These are phyloP conservation scores for Eutrema heterophyllum DNA, from an alignment of 345 rosid genomes.

Conservation along the genomic window DNA sequence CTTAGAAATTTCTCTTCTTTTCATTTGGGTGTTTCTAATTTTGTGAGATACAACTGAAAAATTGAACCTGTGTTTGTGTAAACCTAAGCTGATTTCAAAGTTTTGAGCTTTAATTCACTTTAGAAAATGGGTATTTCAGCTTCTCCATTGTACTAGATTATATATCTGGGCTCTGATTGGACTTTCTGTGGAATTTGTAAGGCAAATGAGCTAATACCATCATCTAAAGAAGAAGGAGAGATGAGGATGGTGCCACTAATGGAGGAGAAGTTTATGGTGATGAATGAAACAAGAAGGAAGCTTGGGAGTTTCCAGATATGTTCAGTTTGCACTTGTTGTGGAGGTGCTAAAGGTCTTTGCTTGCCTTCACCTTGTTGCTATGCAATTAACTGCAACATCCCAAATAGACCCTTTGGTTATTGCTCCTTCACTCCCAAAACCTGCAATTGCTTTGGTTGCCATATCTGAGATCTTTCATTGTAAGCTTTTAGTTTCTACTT, in stretches of 20 bases:
- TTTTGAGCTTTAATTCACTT: conserved; percentile 1
- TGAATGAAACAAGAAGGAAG: conserved; percentile 79
- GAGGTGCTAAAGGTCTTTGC: conserved; percentile 75
- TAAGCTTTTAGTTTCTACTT: not conserved
- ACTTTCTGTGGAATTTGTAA: conserved; percentile 16
- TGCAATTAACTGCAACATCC: conserved; percentile 97
- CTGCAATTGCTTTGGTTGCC: conserved; percentile 95
- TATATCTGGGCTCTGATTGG: not conserved
- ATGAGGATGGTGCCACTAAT: conserved; percentile 47
- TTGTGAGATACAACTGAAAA: conserved; percentile 11
- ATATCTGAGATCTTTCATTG: conserved; percentile 39
- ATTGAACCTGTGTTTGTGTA: not conserved
- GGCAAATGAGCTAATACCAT: conserved; percentile 42
- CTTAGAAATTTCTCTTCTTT: not conserved
- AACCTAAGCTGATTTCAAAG: not conserved
- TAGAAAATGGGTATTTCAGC: not conserved
- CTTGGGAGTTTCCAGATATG: conserved; percentile 85
- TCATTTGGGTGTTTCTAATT: conserved; percentile 24
- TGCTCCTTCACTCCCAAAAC: conserved; percentile 96
- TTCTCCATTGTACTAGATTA: not conserved
- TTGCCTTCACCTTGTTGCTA: conserved; percentile 91
- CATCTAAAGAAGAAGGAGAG: conserved; percentile 29
- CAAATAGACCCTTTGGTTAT: conserved; percentile 93
- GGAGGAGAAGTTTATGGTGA: conserved; percentile 57
- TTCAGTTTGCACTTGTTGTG: conserved; percentile 94